Percentiles rank a stretch among this genome's conserved stretches.
These are phyloP conservation scores for Colletotrichum truncatum DNA, from an alignment of 2,329 filamentous ascomycete genomes.

Conservation along the genomic window DNA sequence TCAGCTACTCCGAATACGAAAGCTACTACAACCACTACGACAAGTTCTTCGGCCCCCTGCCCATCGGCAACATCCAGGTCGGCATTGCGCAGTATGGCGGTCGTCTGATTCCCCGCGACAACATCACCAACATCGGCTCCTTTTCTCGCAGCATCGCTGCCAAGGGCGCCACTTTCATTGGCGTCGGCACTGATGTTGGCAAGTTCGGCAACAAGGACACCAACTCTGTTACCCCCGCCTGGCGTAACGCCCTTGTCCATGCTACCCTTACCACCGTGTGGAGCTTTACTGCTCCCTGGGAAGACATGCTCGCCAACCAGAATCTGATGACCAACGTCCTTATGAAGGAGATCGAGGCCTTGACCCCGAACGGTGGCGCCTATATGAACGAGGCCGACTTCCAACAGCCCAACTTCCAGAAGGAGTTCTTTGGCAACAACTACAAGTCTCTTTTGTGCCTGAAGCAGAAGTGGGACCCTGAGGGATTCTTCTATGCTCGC, in stretches of 20 bases:
- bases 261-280: conserved; percentile 39
- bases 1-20: conserved; percentile 33
- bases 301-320: conserved; percentile 41
- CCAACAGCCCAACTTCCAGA: conserved; percentile 53
- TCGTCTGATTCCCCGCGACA: conserved; percentile 33
- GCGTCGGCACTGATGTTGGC: conserved; percentile 38
- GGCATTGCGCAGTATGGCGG: conserved; percentile 38
- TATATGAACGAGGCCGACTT: conserved; percentile 64
- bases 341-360: conserved; percentile 29
- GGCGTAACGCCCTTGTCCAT: conserved; percentile 48
- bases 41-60: conserved; percentile 47
- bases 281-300: conserved; percentile 37
- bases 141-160: conserved; percentile 26
- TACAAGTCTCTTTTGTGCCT: conserved; percentile 51
- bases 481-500: conserved; percentile 54
- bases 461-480: conserved; percentile 61
- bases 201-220: conserved; percentile 33
- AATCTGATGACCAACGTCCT: conserved; percentile 33
- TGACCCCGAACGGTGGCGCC: conserved; percentile 50
- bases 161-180: conserved; percentile 38
- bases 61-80: conserved; percentile 59
- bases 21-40: conserved; percentile 53
- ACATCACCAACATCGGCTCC: conserved; percentile 31
- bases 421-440: conserved; percentile 56
- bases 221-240: conserved; percentile 52